phyloP scores from a whole-genome alignment of 106 monocot species.

The Acanthochlamys bracteata region DNA sequence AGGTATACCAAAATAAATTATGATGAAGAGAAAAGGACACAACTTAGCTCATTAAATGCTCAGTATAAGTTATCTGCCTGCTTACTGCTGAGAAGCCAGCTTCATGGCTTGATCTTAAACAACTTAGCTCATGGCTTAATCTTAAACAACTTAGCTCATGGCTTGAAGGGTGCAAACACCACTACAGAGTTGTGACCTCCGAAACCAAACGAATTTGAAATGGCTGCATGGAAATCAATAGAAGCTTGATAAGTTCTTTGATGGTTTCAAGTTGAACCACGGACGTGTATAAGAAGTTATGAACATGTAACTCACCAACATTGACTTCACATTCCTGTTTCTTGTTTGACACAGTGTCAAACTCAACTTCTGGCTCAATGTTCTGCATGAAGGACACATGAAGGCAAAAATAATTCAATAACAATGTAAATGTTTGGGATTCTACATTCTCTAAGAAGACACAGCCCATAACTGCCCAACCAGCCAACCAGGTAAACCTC shows the following conservation, averaged over 20 bases:
- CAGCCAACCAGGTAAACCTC: too few species aligned
- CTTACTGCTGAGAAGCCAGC: too few species aligned
- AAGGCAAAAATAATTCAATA: not conserved
- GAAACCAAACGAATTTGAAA: conserved; percentile 4
- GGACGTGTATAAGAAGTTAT: not conserved
- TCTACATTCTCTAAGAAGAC: too few species aligned
- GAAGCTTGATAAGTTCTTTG: not conserved
- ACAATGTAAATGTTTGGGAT: too few species aligned
- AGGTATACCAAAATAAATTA: too few species aligned
- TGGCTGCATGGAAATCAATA: not conserved
- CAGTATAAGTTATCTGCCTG: too few species aligned
- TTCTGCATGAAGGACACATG: conserved; percentile 34
- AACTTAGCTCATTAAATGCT: too few species aligned
- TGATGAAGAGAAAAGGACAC: too few species aligned
- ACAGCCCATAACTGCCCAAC: too few species aligned
- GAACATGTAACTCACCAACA: conserved; percentile 60
- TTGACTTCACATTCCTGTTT: conserved; percentile 92
- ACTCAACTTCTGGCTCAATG: conserved; percentile 79
- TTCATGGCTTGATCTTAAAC: not conserved
- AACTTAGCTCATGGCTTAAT: too few species aligned
- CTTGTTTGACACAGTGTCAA: conserved; percentile 80
- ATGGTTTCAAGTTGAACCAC: not conserved
- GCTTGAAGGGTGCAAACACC: conserved; percentile 4
- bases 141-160: too few species aligned
- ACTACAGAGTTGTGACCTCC: conserved; percentile 2